Evolutionary conservation across 2,329 filamentous ascomycete genomes (phyloP).

Genomic region (Ascochyta lentis): DNA sequence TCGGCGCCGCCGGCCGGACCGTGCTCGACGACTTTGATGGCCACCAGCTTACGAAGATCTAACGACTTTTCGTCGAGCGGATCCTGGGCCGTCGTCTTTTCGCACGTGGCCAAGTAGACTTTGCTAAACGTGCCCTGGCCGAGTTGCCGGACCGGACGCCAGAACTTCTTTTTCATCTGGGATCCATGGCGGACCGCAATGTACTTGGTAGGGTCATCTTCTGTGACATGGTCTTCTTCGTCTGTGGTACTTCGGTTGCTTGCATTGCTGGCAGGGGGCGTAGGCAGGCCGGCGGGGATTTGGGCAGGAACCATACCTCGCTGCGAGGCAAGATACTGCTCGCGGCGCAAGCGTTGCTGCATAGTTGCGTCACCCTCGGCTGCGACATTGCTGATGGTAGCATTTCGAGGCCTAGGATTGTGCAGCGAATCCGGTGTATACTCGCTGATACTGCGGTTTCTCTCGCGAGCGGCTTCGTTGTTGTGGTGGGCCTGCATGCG

Average conservation of each 20-base stretch:
- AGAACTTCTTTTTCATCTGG: conserved; percentile 76
- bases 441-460: conserved; percentile 87
- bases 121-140: conserved; percentile 96
- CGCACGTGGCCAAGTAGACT: conserved; percentile 87
- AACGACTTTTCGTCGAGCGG: conserved; percentile 57
- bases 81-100: conserved; percentile 58
- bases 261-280: conserved; percentile 76
- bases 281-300: conserved; percentile 60
- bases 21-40: conserved; percentile 94
- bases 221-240: conserved; percentile 58
- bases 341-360: conserved; percentile 69
- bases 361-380: conserved; percentile 57
- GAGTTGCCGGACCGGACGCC: conserved; percentile 79
- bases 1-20: conserved; percentile 92
- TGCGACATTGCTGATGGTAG: conserved; percentile 64
- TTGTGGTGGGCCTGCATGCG: conserved; percentile 39
- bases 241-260: conserved; percentile 65
- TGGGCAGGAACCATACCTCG: conserved; percentile 73
- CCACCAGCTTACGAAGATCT: conserved; percentile 82
- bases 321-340: conserved; percentile 79
- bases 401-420: conserved; percentile 71
- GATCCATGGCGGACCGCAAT: conserved; percentile 59
- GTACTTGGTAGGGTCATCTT: conserved; percentile 53
- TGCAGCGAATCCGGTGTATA: conserved; percentile 77
- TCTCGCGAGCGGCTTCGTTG: conserved; percentile 58